Base-by-base conservation (phyloP, 176 grass and related monocot species). In the Rhipidocladum racemiflorum region DNA sequence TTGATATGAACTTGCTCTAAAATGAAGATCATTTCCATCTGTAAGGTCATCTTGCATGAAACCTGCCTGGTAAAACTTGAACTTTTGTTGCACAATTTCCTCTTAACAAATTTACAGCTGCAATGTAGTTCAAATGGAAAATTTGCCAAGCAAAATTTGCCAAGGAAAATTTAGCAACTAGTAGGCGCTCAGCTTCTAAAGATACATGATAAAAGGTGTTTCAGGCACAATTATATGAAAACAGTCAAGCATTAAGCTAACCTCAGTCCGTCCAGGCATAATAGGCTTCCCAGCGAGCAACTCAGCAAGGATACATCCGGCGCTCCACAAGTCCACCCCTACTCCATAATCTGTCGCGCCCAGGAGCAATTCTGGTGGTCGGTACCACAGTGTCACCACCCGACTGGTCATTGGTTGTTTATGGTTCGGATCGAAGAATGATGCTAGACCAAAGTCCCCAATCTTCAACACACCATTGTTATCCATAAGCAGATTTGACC, bases 221-320 rank as follows among this genome's bases (percentile, higher is more conserved):
- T 18, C 7, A 64, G 21, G 67, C 61, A 56, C 27, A 75, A 66
- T 30, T 17, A 61, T 64, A 74, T 55, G 27, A 29, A 5, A 63
- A 74, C 23, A 50, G 35, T 66, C 1, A 67, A 73, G 45, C 2
- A 57, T 70, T 72, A 4, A 70, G 46, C 84, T 90, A 85, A 95
- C 93, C 90, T 95, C 93, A 15, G 93, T 95, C 30, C 93, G 86
- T 54, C 93, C 93, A 7, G 93, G 93, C 93, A 95, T 95, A 63
- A 95, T 92, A 70, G 93, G 93, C 61, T 92, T 95, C 40, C 93
- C 93, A 74, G 93, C 93, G 14, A 95, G 81, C 77, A 95, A 50
- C 66, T 95, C 93, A 2, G 93, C 93, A 7, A 95, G 88, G 79
- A 95, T 95, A 65, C 93, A 95, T 17, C 93, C 93, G 0, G 93